Evolutionary conservation across 2,329 filamentous ascomycete genomes (phyloP), one percentile per base, ranked within the genome.

Genomic region (Exophiala spinifera): DNA sequence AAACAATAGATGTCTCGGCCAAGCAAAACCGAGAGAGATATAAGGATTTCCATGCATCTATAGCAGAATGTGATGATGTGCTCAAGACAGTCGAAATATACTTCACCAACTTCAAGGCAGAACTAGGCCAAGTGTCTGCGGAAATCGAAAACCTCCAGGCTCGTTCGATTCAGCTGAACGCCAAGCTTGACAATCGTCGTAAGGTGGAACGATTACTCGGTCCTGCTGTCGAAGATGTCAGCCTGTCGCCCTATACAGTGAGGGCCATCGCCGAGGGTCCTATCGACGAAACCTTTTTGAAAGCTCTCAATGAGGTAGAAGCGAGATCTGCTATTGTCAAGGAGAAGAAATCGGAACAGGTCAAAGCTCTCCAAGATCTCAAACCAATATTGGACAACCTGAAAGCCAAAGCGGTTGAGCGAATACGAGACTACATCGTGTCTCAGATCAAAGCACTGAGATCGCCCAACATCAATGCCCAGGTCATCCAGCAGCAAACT

Each of bases 391-490:
- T 99, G 47, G 85, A 90, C 51, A 89, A 95, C 69, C 77, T 99
- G 33, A 89, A 86, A 17, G 82, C 47, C 31, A 52, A 88, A 84
- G 92, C 91, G n/a, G 79, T 95, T 23, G 91, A 96, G 72, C 84
- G 94, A 53, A 95, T 97, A 69, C 83, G 95, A 55, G 94, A 99
- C 70, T 95, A 95, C 66, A 79, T 99, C 34, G 94, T 99, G 11
- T 83, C 89, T 14, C 92, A 97, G 69, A 94, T 99, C 69, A 96
- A 96, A 71, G 89, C 91, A 3, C 77, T 99, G 49, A 84, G 94
- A 53, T 96, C 92, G 21, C 94, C 94, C 13, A 94, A 92, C 65
- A 96, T 97, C 70, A 97, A 99, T 69, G 91, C 92, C 2, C 94
- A 99, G 69, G 87, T 97, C 53, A 91, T 99, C 46, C 94, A 99